These are phyloP conservation scores for Neonectria neomacrospora DNA, from an alignment of 2,329 filamentous ascomycete species.

Conservation along the genomic window DNA sequence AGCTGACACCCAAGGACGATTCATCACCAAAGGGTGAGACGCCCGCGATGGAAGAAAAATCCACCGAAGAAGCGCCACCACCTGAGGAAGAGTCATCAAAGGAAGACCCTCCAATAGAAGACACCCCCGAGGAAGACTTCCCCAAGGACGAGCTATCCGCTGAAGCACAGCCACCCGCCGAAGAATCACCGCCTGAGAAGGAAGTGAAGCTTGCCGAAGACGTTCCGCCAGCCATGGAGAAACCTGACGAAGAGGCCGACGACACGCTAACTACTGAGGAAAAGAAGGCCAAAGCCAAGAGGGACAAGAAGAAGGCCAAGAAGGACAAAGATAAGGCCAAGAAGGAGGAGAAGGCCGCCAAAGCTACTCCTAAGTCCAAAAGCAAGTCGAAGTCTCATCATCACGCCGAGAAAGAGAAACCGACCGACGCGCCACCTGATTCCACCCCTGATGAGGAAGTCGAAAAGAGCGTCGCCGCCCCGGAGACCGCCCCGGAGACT, in stretches of 20 bases:
- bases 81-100: slow-evolving; percentile 7
- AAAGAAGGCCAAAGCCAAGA: slow-evolving; percentile 36
- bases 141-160: slow-evolving; percentile 25
- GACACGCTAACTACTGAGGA: slow-evolving; percentile 17
- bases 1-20: not conserved
- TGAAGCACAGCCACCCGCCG: slow-evolving; percentile 23
- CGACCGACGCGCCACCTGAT: not conserved
- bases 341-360: slow-evolving; percentile 25
- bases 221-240: slow-evolving; percentile 13
- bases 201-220: slow-evolving; percentile 21
- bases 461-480: slow-evolving; percentile 2
- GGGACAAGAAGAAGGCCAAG: slow-evolving; percentile 19
- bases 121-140: slow-evolving; percentile 9
- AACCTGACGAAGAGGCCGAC: slow-evolving; percentile 17
- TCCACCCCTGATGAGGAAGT: slow-evolving; percentile 14
- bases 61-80: slow-evolving; percentile 10
- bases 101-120: slow-evolving; percentile 17
- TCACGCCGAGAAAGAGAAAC: not conserved
- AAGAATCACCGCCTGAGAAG: slow-evolving; percentile 7
- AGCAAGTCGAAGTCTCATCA: slow-evolving; percentile 10
- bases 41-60: slow-evolving; percentile 7
- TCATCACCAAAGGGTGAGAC: slow-evolving; percentile 3
- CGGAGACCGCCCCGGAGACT: not conserved
- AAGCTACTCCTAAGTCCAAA: slow-evolving; percentile 1
- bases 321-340: slow-evolving; percentile 22